Conservation (phyloP, 2,329 filamentous ascomycete genomes). For the Aureobasidium vineae region DNA sequence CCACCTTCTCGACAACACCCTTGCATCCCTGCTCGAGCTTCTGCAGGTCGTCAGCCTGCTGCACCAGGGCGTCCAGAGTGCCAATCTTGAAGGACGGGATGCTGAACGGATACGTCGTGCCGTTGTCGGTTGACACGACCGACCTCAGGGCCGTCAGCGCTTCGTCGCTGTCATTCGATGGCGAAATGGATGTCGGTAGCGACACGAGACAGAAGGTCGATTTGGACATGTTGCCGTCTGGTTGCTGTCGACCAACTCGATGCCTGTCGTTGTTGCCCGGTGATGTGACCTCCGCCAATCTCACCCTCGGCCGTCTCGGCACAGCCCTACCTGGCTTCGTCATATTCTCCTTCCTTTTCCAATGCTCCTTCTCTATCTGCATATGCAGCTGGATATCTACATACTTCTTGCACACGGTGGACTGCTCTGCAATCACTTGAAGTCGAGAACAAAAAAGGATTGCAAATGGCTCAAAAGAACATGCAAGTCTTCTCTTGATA, state of each 20-base stretch:
- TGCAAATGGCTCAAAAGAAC: too few relatives aligned
- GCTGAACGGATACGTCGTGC: slow-evolving; percentile 70
- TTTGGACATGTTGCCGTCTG: slow-evolving; percentile 42
- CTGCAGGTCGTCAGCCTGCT: slow-evolving; percentile 90
- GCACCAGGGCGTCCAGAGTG: slow-evolving; percentile 88
- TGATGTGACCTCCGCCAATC: slow-evolving; percentile 23
- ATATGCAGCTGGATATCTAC: not conserved
- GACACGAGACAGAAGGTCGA: slow-evolving; percentile 83
- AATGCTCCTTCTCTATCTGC: not conserved
- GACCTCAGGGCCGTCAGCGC: slow-evolving; percentile 73
- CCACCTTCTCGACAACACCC: slow-evolving; percentile 81
- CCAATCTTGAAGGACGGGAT: slow-evolving; percentile 98
- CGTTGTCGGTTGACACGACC: slow-evolving; percentile 71
- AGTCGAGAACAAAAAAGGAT: too few relatives aligned
- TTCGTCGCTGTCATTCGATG: slow-evolving; percentile 75
- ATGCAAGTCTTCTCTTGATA: not conserved
- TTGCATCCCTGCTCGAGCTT: slow-evolving; percentile 83
- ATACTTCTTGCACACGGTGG: not conserved
- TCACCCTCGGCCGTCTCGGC: slow-evolving; percentile 12
- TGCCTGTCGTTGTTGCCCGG: slow-evolving; percentile 16
- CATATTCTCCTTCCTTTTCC: not conserved
- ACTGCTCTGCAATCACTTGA: not conserved
- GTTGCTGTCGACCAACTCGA: not conserved
- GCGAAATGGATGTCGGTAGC: slow-evolving; percentile 81
- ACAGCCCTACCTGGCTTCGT: slow-evolving; percentile 11